These are phyloP conservation scores for Exophiala sp. DNA, from an alignment of 2,329 filamentous ascomycete genomes.

Conservation along the genomic window DNA sequence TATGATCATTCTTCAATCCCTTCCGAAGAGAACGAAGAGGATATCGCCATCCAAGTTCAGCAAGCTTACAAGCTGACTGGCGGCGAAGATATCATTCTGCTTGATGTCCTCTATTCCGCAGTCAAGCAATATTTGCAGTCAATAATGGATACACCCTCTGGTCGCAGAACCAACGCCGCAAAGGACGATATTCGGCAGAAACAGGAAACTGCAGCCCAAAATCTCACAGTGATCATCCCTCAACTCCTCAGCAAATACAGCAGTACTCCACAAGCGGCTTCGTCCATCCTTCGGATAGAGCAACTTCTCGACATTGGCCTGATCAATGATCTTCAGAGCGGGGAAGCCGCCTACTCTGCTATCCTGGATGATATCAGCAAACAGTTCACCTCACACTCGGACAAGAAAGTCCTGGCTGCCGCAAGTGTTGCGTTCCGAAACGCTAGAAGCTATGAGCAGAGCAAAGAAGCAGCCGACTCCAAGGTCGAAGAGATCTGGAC, in stretches of 20 bases:
- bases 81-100: constrained; percentile 73
- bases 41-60: constrained; percentile 59
- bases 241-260: constrained; percentile 88
- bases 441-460: constrained; percentile 77
- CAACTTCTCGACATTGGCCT: constrained; percentile 80
- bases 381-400: constrained; percentile 88
- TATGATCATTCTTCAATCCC: constrained; percentile 75
- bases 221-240: constrained; percentile 73
- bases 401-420: constrained; percentile 76
- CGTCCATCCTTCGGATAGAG: constrained; percentile 76
- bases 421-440: constrained; percentile 77
- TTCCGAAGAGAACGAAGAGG: constrained; percentile 49
- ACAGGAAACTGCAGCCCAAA: constrained; percentile 71
- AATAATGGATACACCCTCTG: constrained; percentile 55
- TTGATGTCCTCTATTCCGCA: constrained; percentile 78
- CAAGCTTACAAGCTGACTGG: constrained; percentile 65
- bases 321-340: constrained; percentile 83
- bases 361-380: constrained; percentile 87
- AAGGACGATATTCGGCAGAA: constrained; percentile 60
- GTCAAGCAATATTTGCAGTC: constrained; percentile 69
- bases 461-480: constrained; percentile 75
- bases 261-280: constrained; percentile 77
- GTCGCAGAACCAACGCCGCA: constrained; percentile 54
- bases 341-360: constrained; percentile 70
- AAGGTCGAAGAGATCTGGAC: constrained; percentile 84